Conservation (phyloP, 2,329 filamentous ascomycete genomes). For the Xylogone sp. region DNA sequence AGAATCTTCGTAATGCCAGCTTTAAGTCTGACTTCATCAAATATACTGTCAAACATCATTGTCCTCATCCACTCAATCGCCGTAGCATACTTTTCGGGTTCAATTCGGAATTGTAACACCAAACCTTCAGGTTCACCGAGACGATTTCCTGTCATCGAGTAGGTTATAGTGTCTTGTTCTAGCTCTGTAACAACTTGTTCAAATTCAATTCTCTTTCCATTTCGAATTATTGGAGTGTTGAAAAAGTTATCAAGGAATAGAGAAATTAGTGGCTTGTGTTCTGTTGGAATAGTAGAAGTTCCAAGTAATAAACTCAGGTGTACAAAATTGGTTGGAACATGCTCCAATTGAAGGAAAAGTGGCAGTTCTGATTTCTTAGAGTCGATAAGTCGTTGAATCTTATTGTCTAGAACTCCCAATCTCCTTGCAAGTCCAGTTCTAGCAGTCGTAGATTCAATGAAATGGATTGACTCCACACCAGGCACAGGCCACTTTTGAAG, state of each 20-base stretch:
- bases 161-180: constrained; percentile 86
- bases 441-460: constrained; percentile 84
- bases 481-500: constrained; percentile 81
- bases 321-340: constrained; percentile 90
- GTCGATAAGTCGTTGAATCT: constrained; percentile 74
- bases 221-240: constrained; percentile 76
- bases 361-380: constrained; percentile 59
- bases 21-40: constrained; percentile 66
- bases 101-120: constrained; percentile 77
- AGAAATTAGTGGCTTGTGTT: constrained; percentile 77
- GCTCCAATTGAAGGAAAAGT: constrained; percentile 94
- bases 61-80: constrained; percentile 81
- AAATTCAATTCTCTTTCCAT: constrained; percentile 76
- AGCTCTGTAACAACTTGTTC: constrained; percentile 90
- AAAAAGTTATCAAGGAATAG: constrained; percentile 93
- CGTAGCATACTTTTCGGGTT: constrained; percentile 80
- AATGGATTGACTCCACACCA: constrained; percentile 85
- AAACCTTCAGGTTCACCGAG: constrained; percentile 80
- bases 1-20: constrained; percentile 74
- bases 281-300: constrained; percentile 71
- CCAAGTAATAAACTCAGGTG: constrained; percentile 78
- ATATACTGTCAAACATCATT: constrained; percentile 84
- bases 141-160: constrained; percentile 63
- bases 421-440: constrained; percentile 73
- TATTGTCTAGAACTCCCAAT: constrained; percentile 63